Conservation (phyloP, 495 filamentous ascomycete species). For the Podospora pseudocomata region DNA sequence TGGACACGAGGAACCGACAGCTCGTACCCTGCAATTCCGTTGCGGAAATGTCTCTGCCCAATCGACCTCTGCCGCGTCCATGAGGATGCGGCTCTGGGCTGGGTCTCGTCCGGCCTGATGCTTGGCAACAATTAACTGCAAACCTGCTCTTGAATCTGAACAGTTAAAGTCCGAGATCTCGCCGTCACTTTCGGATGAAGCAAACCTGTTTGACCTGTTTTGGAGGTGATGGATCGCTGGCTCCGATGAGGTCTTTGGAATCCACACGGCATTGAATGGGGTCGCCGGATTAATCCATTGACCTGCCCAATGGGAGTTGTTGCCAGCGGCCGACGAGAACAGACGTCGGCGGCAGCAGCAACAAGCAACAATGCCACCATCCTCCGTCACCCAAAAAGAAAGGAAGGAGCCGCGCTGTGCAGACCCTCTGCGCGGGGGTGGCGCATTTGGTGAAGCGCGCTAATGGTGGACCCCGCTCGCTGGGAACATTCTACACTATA, state of each 20-base stretch:
- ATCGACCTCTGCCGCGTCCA: not conserved
- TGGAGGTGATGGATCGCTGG: too few species aligned
- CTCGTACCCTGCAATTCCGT: not conserved
- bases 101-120: not conserved
- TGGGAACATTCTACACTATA: not conserved
- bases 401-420: constrained; percentile 8
- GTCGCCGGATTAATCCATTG: too few species aligned
- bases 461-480: not conserved
- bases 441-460: constrained; percentile 9
- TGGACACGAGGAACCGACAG: not conserved
- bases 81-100: not conserved
- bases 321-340: too few species aligned
- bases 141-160: not conserved
- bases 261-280: not conserved
- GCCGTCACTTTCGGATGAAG: not conserved
- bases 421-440: constrained; percentile 7
- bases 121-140: not conserved
- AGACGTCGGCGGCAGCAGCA: too few species aligned
- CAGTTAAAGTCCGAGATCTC: not conserved
- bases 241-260: not conserved
- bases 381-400: constrained; percentile 4
- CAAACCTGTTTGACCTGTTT: not conserved
- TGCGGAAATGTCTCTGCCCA: not conserved
- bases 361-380: too few species aligned
- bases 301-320: too few species aligned